Evolutionary conservation across 2,329 filamentous ascomycete genomes (phyloP).

Genomic region (Xylariales sp.): DNA sequence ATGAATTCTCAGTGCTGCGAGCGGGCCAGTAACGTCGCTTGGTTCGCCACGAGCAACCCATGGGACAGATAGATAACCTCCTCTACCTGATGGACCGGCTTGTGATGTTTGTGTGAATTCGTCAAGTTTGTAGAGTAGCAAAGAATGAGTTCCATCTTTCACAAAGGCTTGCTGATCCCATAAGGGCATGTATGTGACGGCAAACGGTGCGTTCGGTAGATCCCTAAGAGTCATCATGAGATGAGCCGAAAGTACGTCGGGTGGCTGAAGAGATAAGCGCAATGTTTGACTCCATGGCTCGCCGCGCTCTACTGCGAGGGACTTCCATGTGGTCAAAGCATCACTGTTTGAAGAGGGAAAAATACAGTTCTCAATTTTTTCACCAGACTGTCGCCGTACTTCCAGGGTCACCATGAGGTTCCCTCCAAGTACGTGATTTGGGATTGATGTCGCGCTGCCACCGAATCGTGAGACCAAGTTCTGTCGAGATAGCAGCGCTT

Average conservation of each 20-base stretch:
- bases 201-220: slow-evolving; percentile 81
- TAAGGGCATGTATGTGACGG: slow-evolving; percentile 85
- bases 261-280: slow-evolving; percentile 70
- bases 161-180: slow-evolving; percentile 93
- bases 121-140: slow-evolving; percentile 86
- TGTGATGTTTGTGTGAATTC: slow-evolving; percentile 73
- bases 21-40: slow-evolving; percentile 72
- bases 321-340: slow-evolving; percentile 81
- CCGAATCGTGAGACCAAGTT: slow-evolving; percentile 60
- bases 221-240: slow-evolving; percentile 87
- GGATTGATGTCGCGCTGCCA: slow-evolving; percentile 71
- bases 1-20: slow-evolving; percentile 73
- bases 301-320: slow-evolving; percentile 71
- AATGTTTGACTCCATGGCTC: slow-evolving; percentile 87
- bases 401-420: slow-evolving; percentile 89
- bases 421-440: slow-evolving; percentile 55
- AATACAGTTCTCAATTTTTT: slow-evolving; percentile 83
- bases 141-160: slow-evolving; percentile 73
- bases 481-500: slow-evolving; percentile 74
- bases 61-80: slow-evolving; percentile 79
- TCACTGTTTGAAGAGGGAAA: slow-evolving; percentile 77
- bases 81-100: slow-evolving; percentile 62
- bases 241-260: slow-evolving; percentile 78
- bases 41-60: slow-evolving; percentile 69
- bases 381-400: slow-evolving; percentile 72